Evolutionary conservation across 2,329 filamentous ascomycete genomes (phyloP).

Genomic region (Didymella arachidicola): DNA sequence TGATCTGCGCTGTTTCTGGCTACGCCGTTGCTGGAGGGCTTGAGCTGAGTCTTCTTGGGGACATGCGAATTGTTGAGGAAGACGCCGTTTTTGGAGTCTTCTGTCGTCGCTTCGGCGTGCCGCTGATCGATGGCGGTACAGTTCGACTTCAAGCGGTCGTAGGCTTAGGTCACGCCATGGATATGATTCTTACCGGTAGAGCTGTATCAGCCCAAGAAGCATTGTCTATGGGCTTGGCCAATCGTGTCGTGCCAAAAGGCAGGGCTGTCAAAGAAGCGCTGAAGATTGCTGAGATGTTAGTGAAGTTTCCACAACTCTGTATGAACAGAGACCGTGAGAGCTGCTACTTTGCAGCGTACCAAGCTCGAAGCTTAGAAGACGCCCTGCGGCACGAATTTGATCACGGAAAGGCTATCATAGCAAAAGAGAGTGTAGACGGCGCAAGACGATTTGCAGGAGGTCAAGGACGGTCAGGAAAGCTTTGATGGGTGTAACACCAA

Average conservation of each 20-base stretch:
- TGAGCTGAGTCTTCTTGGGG: slow-evolving; percentile 62
- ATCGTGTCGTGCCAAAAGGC: slow-evolving; percentile 61
- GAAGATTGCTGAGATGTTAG: slow-evolving; percentile 56
- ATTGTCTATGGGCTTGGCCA: slow-evolving; percentile 61
- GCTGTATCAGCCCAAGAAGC: slow-evolving; percentile 60
- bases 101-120: slow-evolving; percentile 62
- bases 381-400: slow-evolving; percentile 60
- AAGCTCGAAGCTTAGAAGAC: slow-evolving; percentile 59
- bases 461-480: slow-evolving; percentile 51
- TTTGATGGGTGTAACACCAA: background rate
- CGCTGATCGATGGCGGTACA: slow-evolving; percentile 62
- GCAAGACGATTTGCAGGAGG: slow-evolving; percentile 53
- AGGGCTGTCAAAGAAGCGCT: slow-evolving; percentile 57
- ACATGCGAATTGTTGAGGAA: slow-evolving; percentile 63
- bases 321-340: slow-evolving; percentile 61
- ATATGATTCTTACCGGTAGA: slow-evolving; percentile 65
- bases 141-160: slow-evolving; percentile 61
- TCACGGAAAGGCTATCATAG: slow-evolving; percentile 54
- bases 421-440: slow-evolving; percentile 54
- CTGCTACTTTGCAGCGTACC: slow-evolving; percentile 61
- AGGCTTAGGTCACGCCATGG: slow-evolving; percentile 62
- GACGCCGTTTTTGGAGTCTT: slow-evolving; percentile 65
- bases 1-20: slow-evolving; percentile 61
- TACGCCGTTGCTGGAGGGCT: slow-evolving; percentile 64
- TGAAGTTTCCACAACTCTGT: slow-evolving; percentile 61